Base-by-base conservation (phyloP, 345 rosid genomes). In the Pseudoturritis turrita region DNA sequence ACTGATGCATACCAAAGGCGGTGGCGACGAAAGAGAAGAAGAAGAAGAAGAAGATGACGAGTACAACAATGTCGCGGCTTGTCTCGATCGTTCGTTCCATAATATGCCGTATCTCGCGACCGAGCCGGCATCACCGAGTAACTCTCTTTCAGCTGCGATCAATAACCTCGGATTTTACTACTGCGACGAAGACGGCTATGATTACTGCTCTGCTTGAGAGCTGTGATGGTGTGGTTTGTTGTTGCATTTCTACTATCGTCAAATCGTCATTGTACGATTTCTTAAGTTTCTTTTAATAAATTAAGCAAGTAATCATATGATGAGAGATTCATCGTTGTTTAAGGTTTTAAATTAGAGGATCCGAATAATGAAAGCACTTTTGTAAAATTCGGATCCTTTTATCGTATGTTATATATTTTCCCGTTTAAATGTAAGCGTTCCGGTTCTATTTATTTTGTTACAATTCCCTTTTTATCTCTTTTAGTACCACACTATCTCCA, bases 81-180 rank as follows among this genome's bases (percentile, higher is more conserved):
- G 81, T 72, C 83, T 95, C 12, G 96, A 92, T 22, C 84, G 57
- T 15, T 87, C 86, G 47, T 95, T 95, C 79, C 84, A 81, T 63
- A 92, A 82, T 87, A 95, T 92, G 97, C 98, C 99, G 11, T 95
- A 95, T 76, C 87, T 95, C 2, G 77, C 43, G 9, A 58, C 77
- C 0, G 80, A 65, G 56, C 57, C 54, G 26, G 79, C 86, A 29
- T 77, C 97, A 1, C 15, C 18, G 8, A 51, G 73, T 41, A 87
- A 96, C 73, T 86, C 91, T n/a, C 72, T 87, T 74, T 79, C 89
- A 55, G 94, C 87, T 11, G 97, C 86, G 21, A 73, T 87, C 60
- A 87, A 62, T 59, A 85, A 80, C 62, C 80, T 80, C n/a, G 96
- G 92, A 2, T 86, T 88, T 54, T 90, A 89, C 83, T 87, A 82